A percentile compares a stretch with the other conserved stretches of the same genome.
phyloP scores from a whole-genome alignment of 2,329 filamentous ascomycete genomes.

The Penicillium sp. region DNA sequence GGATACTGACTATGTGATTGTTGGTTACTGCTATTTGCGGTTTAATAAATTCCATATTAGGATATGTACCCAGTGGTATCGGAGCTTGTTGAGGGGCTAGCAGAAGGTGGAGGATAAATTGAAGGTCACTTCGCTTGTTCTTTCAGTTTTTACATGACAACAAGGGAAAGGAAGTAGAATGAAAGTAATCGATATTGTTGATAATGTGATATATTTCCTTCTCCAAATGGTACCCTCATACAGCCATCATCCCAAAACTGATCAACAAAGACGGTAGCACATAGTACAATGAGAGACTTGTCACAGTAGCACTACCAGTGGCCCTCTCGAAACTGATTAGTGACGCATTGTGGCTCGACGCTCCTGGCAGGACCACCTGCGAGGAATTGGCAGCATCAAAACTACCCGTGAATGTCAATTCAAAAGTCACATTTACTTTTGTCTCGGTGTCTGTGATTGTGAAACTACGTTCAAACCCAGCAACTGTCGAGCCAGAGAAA shows the following conservation, averaged over 20 bases:
- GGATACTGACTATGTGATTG: conserved; percentile 6
- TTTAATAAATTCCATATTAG: background rate
- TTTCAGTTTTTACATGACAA: background rate
- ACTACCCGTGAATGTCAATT: conserved; percentile 1
- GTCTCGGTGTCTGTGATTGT: background rate
- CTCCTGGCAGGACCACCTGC: conserved; percentile 4
- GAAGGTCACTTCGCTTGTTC: too few species aligned
- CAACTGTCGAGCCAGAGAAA: background rate
- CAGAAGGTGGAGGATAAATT: background rate
- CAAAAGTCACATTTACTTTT: conserved; percentile 6
- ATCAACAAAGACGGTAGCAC: background rate
- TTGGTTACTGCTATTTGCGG: background rate
- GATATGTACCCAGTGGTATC: too few species aligned
- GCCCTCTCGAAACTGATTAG: conserved; percentile 3
- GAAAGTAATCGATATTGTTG: background rate
- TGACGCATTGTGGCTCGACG: conserved; percentile 1
- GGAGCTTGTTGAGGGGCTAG: background rate
- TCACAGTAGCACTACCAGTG: background rate
- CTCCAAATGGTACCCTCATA: background rate
- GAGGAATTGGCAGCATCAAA: conserved; percentile 4
- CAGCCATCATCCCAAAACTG: background rate
- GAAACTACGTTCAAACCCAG: background rate
- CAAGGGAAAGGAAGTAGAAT: background rate
- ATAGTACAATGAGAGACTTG: background rate
- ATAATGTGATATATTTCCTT: background rate